Evolutionary conservation across 768 basidiomycete genomes (phyloP), one percentile per base, ranked within the genome.

Genomic region (Crepidotus variabilis): DNA sequence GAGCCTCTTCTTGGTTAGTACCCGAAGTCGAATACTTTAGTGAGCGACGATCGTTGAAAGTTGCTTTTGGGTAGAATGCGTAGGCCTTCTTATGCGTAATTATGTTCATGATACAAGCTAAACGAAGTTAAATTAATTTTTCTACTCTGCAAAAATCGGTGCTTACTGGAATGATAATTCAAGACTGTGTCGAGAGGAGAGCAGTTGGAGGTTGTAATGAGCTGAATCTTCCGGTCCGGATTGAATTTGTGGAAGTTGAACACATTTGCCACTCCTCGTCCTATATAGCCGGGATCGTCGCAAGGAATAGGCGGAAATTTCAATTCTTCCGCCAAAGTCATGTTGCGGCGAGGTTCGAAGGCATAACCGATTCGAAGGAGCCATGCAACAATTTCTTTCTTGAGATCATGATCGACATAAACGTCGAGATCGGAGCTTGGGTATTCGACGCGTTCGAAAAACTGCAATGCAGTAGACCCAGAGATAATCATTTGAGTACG

Each of bases 391-490:
- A 83, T 64, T 18, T 69, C 67, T 14, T 56, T 45, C 39, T 68
- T 63, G 33, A 65, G 61, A 0, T 65, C 63, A 2, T 71, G 69
- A 6, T 75, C 67, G 14, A 72, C 67, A 61, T 84, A 84, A 3
- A 84, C 35, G 52, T 85, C 83, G 7, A 85, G 72, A 59, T 84
- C 82, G 0, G 81, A 72, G 2, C 70, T 71, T 2, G 72, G 67
- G 56, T 81, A 83, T 34, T 67, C 65, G 0, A 68, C 59, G n/a
- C 80, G 63, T 49, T 78, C 76, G 39, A 85, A 70, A 59, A 82
- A 81, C 51, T 84, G 82, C 2, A 83, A 71, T 0, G 80, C 82
- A 23, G 68, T 70, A 0, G 82, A 83, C 10, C 83, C 83, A 2
- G 83, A 84, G 18, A 84, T 75, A 21, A 84, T 60, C 0, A 75